These are phyloP conservation scores for Solanum neorickii DNA, from an alignment of 257 asterid genomes.

Conservation along the genomic window DNA sequence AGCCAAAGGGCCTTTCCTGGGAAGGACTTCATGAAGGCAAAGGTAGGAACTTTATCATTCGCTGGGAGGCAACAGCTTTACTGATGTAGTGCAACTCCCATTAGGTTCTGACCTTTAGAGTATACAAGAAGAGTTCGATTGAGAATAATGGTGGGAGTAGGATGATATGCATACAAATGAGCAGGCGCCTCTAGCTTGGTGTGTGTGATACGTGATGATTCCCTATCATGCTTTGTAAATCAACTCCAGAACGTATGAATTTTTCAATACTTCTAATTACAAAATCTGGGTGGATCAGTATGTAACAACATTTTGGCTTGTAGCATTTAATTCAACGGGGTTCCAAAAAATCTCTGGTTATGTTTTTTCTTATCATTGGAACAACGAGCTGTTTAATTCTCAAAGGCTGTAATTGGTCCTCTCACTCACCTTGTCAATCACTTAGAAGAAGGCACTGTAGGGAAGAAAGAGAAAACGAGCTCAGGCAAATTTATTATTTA, in stretches of 20 bases:
- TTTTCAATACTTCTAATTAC: neutral
- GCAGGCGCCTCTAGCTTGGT: neutral
- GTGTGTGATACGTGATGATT: neutral
- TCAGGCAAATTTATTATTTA: neutral
- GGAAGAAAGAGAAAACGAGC: neutral
- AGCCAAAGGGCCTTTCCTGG: slow-evolving; percentile 21
- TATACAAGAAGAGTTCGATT: neutral
- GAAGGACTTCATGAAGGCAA: slow-evolving; percentile 14
- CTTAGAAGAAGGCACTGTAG: neutral
- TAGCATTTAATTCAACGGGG: neutral
- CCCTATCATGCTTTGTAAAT: neutral
- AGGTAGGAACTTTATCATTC: slow-evolving; percentile 29
- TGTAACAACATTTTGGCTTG: neutral
- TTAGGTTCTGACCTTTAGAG: neutral
- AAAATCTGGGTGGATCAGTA: neutral
- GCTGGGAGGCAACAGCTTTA: neutral
- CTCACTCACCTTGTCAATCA: neutral
- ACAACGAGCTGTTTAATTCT: neutral
- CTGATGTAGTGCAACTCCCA: neutral
- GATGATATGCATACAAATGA: neutral
- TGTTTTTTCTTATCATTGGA: neutral
- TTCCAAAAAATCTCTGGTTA: neutral
- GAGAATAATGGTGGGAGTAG: neutral
- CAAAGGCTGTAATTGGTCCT: neutral
- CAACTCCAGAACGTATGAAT: neutral